Percentiles rank a stretch among this genome's conserved stretches.
phyloP scores from a whole-genome alignment of 495 filamentous ascomycete species.

The Staphylotrichum tortipilum region DNA sequence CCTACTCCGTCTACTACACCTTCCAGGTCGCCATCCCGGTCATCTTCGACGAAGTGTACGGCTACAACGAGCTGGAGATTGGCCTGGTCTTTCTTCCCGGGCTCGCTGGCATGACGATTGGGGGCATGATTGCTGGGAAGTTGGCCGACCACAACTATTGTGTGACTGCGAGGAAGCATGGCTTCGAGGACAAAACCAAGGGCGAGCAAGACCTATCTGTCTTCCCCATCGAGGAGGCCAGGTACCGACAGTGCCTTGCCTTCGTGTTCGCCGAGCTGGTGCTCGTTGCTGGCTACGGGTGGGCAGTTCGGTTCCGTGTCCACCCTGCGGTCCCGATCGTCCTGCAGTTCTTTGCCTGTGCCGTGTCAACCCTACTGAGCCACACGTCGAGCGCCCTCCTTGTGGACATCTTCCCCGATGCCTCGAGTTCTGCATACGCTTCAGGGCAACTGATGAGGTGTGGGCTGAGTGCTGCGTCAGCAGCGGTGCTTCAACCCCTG shows the following conservation, averaged over 20 bases:
- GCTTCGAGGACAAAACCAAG: neutral
- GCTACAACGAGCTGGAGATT: neutral
- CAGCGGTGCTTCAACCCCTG: neutral
- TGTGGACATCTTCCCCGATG: constrained; percentile 1
- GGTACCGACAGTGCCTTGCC: neutral
- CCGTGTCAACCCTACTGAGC: neutral
- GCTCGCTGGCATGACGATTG: neutral
- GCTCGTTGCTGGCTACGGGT: neutral
- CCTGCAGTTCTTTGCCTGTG: neutral
- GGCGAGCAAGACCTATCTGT: neutral
- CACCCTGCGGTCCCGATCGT: neutral
- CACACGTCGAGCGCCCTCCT: neutral
- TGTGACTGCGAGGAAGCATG: neutral
- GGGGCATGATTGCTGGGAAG: neutral
- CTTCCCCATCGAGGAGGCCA: neutral
- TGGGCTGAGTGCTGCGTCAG: neutral
- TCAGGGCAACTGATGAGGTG: neutral
- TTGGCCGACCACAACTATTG: neutral
- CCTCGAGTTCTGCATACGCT: neutral
- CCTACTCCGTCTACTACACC: neutral
- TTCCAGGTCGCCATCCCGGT: neutral
- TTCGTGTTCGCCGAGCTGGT: neutral
- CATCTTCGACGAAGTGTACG: neutral
- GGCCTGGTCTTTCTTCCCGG: neutral
- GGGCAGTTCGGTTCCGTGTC: neutral